phyloP scores from a whole-genome alignment of 2,329 filamentous ascomycete genomes.

The Aspergillus sojae region DNA sequence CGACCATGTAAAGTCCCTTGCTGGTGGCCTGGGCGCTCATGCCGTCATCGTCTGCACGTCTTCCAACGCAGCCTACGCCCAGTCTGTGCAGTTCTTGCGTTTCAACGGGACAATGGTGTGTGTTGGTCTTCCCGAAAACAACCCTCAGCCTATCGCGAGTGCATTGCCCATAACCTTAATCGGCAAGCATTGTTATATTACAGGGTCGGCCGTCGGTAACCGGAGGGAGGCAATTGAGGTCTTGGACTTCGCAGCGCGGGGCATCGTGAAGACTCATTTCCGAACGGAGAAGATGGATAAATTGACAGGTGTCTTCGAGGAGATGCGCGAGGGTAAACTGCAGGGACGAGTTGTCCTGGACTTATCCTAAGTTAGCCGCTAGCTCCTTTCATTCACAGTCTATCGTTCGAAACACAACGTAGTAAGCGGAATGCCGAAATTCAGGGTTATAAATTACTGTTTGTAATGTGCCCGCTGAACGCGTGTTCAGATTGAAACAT shows the following conservation, averaged over 20 bases:
- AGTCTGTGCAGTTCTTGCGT: conserved; percentile 51
- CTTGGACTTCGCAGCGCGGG: conserved; percentile 51
- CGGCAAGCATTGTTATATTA: conserved; percentile 48
- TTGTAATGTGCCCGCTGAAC: no score
- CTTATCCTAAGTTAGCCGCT: conserved; percentile 30
- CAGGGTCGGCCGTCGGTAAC: conserved; percentile 55
- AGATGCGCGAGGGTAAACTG: conserved; percentile 48
- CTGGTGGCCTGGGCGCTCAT: conserved; percentile 62
- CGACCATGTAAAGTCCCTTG: conserved; percentile 59
- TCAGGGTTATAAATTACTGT: not conserved
- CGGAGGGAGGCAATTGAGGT: conserved; percentile 54
- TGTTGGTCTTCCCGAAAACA: conserved; percentile 55
- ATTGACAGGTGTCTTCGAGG: conserved; percentile 49
- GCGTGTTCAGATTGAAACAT: not conserved
- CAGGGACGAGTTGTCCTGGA: conserved; percentile 54
- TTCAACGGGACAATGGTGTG: conserved; percentile 56
- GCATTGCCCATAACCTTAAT: conserved; percentile 49
- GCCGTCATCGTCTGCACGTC: conserved; percentile 62
- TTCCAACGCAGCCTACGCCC: conserved; percentile 54
- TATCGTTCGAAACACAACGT: not conserved
- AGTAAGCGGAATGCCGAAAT: not conserved
- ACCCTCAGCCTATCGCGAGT: conserved; percentile 47
- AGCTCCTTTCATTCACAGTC: not conserved
- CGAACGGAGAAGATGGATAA: conserved; percentile 52
- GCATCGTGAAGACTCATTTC: conserved; percentile 50